Base-by-base conservation (phyloP, 192 early-diverging fungal species). In the Piromyces sp. region DNA sequence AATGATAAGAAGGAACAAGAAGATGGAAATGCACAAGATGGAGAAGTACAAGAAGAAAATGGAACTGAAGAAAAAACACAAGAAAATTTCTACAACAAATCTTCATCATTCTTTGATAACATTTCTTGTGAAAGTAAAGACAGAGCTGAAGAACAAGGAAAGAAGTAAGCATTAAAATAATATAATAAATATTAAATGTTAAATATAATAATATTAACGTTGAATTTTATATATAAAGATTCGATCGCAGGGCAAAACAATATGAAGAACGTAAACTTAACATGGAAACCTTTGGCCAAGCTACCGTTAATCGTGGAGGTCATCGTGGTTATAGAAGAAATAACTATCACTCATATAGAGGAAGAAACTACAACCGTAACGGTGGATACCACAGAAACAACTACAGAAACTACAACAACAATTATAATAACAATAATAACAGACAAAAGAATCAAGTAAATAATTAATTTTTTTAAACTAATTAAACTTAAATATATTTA, bases 121-220 rank as follows among this genome's bases (percentile, higher is more conserved):
- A 97, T 99, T 85, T 96, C 97, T 51, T 97, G 95, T 85, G 97
- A 99, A 85, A 90, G 93, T 33, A 96, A 96, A 87, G 95, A 97
- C 84, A 90, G 93, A 15, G 86, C 90, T 80, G 93, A 93, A 84
- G 42, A 51, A 22, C 86, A 33, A 31, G 82, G 28, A 30, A 37
- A 29, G 79, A 82, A 29, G 82, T 82, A 80, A 51, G 82, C 3
- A 30, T 28, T 81, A 28, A 58, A 78, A 28, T n/a, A n/a, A n/a
- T n/a, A n/a, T n/a, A n/a, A n/a, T n/a, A n/a, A n/a, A n/a, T n/a
- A n/a, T n/a, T n/a, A n/a, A n/a, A n/a, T n/a, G n/a, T n/a, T n/a
- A n/a, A n/a, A n/a, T n/a, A n/a, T n/a, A n/a, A n/a, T n/a, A n/a
- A n/a, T n/a, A n/a, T n/a, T n/a, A n/a, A n/a, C n/a, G n/a, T n/a